Conservation (phyloP, 805 yeast genomes). For the Dipodascus geniculatus region DNA sequence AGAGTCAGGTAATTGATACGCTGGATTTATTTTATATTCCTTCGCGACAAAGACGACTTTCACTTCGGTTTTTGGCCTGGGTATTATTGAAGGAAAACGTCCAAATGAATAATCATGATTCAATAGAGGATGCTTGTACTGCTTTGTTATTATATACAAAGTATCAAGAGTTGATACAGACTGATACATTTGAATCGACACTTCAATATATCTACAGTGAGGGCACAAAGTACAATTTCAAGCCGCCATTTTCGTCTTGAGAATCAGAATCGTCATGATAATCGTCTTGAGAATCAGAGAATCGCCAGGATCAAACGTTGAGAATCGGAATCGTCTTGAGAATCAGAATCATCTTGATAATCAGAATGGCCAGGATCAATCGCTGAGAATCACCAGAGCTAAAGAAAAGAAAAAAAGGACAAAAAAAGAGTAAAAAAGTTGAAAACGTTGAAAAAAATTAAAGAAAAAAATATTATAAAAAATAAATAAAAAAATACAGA, state of each 20-base stretch:
- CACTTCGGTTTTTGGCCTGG: constrained; percentile 80
- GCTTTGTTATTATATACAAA: constrained; percentile 69
- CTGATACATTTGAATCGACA: constrained; percentile 48
- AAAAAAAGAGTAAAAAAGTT: neutral
- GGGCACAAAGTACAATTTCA: constrained; percentile 27
- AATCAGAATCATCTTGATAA: neutral
- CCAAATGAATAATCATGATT: constrained; percentile 91
- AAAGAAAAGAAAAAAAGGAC: neutral
- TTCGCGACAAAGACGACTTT: constrained; percentile 63
- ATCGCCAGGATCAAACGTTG: neutral
- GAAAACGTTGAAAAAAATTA: neutral
- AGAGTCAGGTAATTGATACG: constrained; percentile 79
- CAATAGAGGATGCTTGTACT: constrained; percentile 88
- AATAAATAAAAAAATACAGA: neutral
- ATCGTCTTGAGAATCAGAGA: neutral
- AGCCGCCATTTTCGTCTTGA: constrained; percentile 25
- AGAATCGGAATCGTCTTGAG: neutral
- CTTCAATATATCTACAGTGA: constrained; percentile 52
- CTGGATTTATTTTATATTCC: constrained; percentile 66
- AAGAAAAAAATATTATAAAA: neutral
- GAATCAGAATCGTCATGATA: neutral
- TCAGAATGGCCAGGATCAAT: no score
- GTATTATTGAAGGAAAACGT: constrained; percentile 61
- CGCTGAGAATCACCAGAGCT: no score
- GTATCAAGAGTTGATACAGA: constrained; percentile 48